Evolutionary conservation across 2,329 filamentous ascomycete species (phyloP), one percentile per base, ranked within the genome.

Genomic region (Trichothecium sympodiale): DNA sequence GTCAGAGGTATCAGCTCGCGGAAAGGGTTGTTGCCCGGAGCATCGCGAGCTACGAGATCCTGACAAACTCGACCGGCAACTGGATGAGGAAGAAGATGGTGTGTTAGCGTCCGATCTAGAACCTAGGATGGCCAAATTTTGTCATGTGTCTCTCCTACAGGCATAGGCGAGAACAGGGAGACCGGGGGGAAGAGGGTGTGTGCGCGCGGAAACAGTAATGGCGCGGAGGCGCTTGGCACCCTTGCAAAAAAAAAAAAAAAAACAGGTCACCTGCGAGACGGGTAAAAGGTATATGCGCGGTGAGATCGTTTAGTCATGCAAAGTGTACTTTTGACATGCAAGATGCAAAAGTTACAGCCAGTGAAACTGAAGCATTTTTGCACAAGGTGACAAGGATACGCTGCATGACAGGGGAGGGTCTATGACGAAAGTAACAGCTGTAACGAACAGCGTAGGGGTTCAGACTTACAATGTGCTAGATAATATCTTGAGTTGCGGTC

Each of bases 31-130:
- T 49, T 54, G 28, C 55, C 57, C 6, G 59, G 57, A 4, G 55
- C 56, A 49, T 69, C 67, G 44, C 67, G 60, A 36, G 64, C 57
- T 28, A 69, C 64, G 33, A 76, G 61, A 44, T 74, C 71, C 48
- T 66, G 63, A 50, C 70, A 75, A 38, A 77, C 56, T 35, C 65
- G 53, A 39, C 60, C 47, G 49, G 61, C 51, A 57, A 69, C 57
- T 69, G 35, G 29, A 13, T 15, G 10, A 29, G 25, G 29, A 36
- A 36, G 36, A 26, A 14, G 7, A 17, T 31, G 29, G 4, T 43
- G 37, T 42, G 39, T 50, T 51, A 54, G 52, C 39, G 45, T 39
- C 37, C 32, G 36, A 35, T 31, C 36, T 31, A 16, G 30, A n/a
- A n/a, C n/a, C n/a, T n/a, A n/a, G n/a, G n/a, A n/a, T n/a, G n/a